Conservation (phyloP, 495 filamentous ascomycete genomes). For the Xylaria cubensis region DNA sequence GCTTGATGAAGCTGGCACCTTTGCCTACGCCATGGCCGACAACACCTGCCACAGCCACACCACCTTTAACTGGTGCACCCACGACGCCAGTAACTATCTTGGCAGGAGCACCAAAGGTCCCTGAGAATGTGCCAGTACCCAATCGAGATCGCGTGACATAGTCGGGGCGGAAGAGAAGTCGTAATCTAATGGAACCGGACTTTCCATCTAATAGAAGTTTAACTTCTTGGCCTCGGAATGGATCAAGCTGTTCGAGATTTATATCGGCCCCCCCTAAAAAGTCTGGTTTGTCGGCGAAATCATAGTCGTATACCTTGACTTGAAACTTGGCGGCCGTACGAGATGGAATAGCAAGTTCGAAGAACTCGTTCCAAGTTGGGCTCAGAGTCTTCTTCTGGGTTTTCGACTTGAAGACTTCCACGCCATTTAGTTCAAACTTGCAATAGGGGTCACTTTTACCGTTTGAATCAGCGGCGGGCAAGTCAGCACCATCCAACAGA, state of each 20-base stretch:
- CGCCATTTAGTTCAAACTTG: slow-evolving; percentile 87
- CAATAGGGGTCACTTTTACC: slow-evolving; percentile 96
- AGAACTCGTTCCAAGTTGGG: slow-evolving; percentile 94
- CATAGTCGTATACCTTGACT: slow-evolving; percentile 90
- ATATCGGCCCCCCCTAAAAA: slow-evolving; percentile 80
- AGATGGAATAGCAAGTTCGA: slow-evolving; percentile 81
- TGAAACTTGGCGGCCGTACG: slow-evolving; percentile 85
- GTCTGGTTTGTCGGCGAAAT: slow-evolving; percentile 91
- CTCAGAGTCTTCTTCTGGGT: slow-evolving; percentile 95
- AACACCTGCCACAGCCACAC: slow-evolving; percentile 70
- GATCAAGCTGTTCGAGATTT: slow-evolving; percentile 81
- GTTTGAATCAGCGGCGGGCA: slow-evolving; percentile 92
- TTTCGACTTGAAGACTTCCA: slow-evolving; percentile 90
- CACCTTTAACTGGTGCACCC: slow-evolving; percentile 91
- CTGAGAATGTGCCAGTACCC: slow-evolving; percentile 91
- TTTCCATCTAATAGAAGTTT: slow-evolving; percentile 85
- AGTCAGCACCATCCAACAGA: slow-evolving; percentile 83
- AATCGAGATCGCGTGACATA: slow-evolving; percentile 89
- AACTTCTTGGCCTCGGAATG: slow-evolving; percentile 77
- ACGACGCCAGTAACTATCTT: slow-evolving; percentile 82
- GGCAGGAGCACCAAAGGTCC: slow-evolving; percentile 88
- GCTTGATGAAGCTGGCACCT: slow-evolving; percentile 85
- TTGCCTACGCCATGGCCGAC: slow-evolving; percentile 83
- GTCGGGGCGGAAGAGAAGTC: slow-evolving; percentile 90
- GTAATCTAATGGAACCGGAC: slow-evolving; percentile 80